Evolutionary conservation across 495 filamentous ascomycete genomes (phyloP).

Genomic region (Durotheca rogersii): DNA sequence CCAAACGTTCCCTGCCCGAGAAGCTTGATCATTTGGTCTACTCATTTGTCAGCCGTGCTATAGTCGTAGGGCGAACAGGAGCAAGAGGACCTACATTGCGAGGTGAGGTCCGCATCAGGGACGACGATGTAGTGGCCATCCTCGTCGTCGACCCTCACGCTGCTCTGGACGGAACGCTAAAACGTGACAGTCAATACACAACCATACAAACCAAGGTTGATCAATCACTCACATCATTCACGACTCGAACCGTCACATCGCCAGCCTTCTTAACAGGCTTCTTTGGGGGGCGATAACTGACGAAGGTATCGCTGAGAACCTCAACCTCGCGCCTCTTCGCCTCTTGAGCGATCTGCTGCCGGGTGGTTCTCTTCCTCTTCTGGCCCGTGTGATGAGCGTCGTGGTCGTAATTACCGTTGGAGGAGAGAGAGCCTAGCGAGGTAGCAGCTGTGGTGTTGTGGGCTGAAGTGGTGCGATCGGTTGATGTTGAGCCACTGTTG

Average conservation of each 20-base stretch:
- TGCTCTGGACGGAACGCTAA: slow-evolving; percentile 56
- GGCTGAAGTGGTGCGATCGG: slow-evolving; percentile 81
- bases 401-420: slow-evolving; percentile 63
- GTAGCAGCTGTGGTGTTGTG: slow-evolving; percentile 87
- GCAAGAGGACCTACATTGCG: slow-evolving; percentile 73
- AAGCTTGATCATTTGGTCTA: slow-evolving; percentile 83
- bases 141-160: slow-evolving; percentile 75
- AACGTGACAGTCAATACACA: slow-evolving; percentile 6
- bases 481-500: slow-evolving; percentile 71
- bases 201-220: not conserved
- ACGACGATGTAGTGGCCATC: slow-evolving; percentile 95
- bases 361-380: slow-evolving; percentile 86
- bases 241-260: slow-evolving; percentile 80
- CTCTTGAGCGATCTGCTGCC: slow-evolving; percentile 75
- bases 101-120: slow-evolving; percentile 77
- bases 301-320: slow-evolving; percentile 66
- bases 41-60: slow-evolving; percentile 33
- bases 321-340: slow-evolving; percentile 73
- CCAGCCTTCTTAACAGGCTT: slow-evolving; percentile 87
- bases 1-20: slow-evolving; percentile 97
- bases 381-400: slow-evolving; percentile 59
- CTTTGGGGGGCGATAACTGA: slow-evolving; percentile 79
- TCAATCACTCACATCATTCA: slow-evolving; percentile 74
- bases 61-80: slow-evolving; percentile 3
- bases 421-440: slow-evolving; percentile 70